Evolutionary conservation across 805 yeast genomes (phyloP).

Genomic region (Limtongia smithiae): DNA sequence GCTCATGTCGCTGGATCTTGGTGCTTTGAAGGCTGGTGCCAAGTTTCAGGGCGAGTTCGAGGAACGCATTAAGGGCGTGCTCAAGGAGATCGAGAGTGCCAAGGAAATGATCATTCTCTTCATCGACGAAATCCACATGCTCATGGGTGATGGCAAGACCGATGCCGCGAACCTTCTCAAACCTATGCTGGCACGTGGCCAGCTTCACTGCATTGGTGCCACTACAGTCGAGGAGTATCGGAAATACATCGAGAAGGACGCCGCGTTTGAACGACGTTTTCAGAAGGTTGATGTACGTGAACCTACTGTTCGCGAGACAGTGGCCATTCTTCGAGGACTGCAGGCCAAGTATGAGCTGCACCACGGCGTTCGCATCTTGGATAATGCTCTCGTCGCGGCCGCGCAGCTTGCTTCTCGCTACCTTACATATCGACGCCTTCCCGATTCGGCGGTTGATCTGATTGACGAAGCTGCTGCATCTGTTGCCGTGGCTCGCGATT

Average conservation of each 20-base stretch:
- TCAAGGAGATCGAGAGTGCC: constrained; percentile 78
- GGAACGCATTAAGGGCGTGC: constrained; percentile 94
- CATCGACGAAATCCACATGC: constrained; percentile 97
- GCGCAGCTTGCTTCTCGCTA: constrained; percentile 93
- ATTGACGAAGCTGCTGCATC: constrained; percentile 96
- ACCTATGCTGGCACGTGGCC: constrained; percentile 96
- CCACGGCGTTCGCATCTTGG: constrained; percentile 95
- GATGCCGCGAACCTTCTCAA: constrained; percentile 96
- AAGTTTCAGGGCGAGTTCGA: constrained; percentile 98
- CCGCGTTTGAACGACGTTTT: constrained; percentile 98
- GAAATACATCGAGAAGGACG: constrained; percentile 89
- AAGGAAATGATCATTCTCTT: constrained; percentile 82
- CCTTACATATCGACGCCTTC: constrained; percentile 89
- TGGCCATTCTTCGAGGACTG: constrained; percentile 92
- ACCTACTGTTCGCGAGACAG: constrained; percentile 86
- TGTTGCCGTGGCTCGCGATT: constrained; percentile 97
- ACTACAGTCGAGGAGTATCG: constrained; percentile 94
- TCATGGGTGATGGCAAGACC: constrained; percentile 98
- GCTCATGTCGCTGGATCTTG: constrained; percentile 84
- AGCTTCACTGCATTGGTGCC: constrained; percentile 96
- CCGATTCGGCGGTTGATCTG: constrained; percentile 94
- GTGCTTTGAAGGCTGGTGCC: constrained; percentile 98
- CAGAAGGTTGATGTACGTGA: constrained; percentile 96
- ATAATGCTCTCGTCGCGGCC: constrained; percentile 89
- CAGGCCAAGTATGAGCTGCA: constrained; percentile 95